These are phyloP conservation scores for Mycena galopus DNA, from an alignment of 768 basidiomycete species.

Conservation along the genomic window DNA sequence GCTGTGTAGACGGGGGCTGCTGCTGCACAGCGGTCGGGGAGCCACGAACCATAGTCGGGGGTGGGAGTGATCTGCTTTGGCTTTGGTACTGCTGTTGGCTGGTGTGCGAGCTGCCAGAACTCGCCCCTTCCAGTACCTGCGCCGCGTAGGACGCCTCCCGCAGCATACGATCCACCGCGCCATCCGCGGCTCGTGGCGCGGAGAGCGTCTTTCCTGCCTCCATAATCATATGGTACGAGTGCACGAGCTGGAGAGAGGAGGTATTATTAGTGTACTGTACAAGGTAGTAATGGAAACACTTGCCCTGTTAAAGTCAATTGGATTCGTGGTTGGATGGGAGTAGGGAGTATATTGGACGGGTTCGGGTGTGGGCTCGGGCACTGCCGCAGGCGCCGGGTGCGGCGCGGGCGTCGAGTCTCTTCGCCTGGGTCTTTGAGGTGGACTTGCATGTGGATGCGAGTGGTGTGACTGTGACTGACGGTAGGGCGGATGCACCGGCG, in stretches of 20 bases:
- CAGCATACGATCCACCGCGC: constrained; percentile 33
- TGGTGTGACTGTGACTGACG: constrained; percentile 27
- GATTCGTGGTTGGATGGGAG: constrained; percentile 17
- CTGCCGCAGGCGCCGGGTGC: neutral
- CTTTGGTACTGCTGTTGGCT: neutral
- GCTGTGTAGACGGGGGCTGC: neutral
- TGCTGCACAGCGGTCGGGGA: constrained; percentile 19
- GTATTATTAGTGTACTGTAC: neutral
- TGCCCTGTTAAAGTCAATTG: constrained; percentile 35
- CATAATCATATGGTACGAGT: constrained; percentile 33
- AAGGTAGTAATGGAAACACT: neutral
- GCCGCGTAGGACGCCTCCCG: constrained; percentile 35
- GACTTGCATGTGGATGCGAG: constrained; percentile 25
- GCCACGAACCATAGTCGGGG: neutral
- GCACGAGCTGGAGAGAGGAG: constrained; percentile 16
- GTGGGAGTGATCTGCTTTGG: neutral
- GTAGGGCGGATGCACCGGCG: constrained; percentile 18
- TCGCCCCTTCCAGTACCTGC: constrained; percentile 31
- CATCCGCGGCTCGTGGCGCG: constrained; percentile 2
- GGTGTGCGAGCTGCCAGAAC: neutral
- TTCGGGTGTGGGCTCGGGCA: constrained; percentile 9
- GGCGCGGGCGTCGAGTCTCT: constrained; percentile 30
- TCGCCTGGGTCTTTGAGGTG: constrained; percentile 22
- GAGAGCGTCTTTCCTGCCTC: constrained; percentile 28
- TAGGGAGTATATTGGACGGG: constrained; percentile 15